Conservation (phyloP, 2,329 filamentous ascomycete species). For the Akanthomyces dipterigenus region DNA sequence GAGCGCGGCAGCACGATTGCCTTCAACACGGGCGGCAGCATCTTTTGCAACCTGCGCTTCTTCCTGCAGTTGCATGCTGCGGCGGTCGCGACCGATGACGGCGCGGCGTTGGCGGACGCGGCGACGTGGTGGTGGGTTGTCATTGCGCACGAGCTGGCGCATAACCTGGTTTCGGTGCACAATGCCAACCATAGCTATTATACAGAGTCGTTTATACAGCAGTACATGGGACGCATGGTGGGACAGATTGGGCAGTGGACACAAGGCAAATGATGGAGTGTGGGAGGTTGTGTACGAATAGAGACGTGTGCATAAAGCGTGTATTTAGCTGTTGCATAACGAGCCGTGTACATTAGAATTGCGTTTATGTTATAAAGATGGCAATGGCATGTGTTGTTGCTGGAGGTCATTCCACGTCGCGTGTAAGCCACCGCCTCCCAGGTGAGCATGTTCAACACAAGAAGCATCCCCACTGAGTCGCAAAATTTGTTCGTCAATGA, state of each 20-base stretch:
- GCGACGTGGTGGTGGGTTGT: conserved; percentile 90
- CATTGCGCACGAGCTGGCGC: conserved; percentile 90
- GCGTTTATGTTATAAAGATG: not conserved
- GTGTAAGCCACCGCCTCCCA: too few species aligned
- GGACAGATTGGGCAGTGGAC: conserved; percentile 31
- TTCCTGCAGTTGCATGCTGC: conserved; percentile 70
- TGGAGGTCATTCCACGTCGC: too few species aligned
- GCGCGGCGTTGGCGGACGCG: conserved; percentile 57
- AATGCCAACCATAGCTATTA: conserved; percentile 77
- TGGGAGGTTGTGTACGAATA: not conserved
- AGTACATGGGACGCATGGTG: conserved; percentile 69
- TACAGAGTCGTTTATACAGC: conserved; percentile 72
- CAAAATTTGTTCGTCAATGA: too few species aligned
- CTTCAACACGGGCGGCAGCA: conserved; percentile 79
- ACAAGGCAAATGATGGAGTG: not conserved
- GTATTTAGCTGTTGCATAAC: not conserved
- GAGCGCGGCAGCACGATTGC: conserved; percentile 74
- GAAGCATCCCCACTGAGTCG: too few species aligned
- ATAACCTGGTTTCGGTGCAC: conserved; percentile 79
- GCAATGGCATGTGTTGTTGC: too few species aligned
- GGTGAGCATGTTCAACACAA: too few species aligned
- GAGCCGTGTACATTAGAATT: not conserved
- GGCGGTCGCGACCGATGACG: conserved; percentile 28
- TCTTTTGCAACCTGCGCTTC: conserved; percentile 92
- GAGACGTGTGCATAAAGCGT: not conserved